These are phyloP conservation scores for Globisporangium echinulatum DNA, from an alignment of 352 stramenopile species.

Conservation along the genomic window DNA sequence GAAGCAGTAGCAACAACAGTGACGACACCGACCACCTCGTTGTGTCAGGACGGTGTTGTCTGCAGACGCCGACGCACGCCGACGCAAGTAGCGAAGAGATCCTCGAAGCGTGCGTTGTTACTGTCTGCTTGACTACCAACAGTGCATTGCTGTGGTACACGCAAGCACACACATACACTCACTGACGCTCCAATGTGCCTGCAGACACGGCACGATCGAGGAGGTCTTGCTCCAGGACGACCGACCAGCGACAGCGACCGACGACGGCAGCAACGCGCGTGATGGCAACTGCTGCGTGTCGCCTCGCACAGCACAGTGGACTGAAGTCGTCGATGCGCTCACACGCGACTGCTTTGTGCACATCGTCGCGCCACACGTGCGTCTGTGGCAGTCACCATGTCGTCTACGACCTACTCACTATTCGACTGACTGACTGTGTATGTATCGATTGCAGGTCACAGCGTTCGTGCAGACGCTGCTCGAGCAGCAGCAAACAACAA, in stretches of 20 bases:
- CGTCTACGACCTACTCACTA: neutral
- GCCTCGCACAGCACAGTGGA: constrained; percentile 16
- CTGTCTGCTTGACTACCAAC: too few species aligned
- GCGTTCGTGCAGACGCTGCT: constrained; percentile 31
- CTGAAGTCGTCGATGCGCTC: constrained; percentile 31
- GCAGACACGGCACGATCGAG: neutral
- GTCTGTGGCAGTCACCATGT: neutral
- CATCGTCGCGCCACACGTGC: constrained; percentile 18
- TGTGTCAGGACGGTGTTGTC: neutral
- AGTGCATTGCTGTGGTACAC: too few species aligned
- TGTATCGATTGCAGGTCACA: constrained; percentile 15
- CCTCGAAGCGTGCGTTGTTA: constrained; percentile 12
- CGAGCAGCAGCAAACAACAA: constrained; percentile 19
- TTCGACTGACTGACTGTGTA: neutral
- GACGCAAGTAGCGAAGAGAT: constrained; percentile 18
- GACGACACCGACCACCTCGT: neutral
- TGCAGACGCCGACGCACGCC: constrained; percentile 3
- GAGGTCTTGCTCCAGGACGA: neutral
- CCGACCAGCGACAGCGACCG: neutral
- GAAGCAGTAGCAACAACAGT: constrained; percentile 9
- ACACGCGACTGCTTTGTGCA: constrained; percentile 31
- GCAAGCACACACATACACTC: too few species aligned
- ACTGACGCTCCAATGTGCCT: too few species aligned
- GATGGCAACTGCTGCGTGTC: constrained; percentile 4
- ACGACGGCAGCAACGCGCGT: constrained; percentile 4